These are phyloP conservation scores for Monocercomonoides exilis DNA, from an alignment of 78 protist species.

Conservation along the genomic window DNA sequence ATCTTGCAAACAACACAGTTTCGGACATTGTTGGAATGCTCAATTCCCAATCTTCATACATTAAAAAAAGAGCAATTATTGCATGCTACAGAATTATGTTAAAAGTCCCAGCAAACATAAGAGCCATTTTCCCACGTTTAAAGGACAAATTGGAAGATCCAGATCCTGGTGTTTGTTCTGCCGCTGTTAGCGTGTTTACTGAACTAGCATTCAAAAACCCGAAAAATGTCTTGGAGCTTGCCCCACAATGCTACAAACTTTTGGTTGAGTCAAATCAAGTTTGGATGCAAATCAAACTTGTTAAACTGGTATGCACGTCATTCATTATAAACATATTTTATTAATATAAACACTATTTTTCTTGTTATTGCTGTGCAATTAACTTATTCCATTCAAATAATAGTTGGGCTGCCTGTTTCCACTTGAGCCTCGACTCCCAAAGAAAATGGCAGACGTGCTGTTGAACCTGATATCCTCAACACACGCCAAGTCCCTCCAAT, in stretches of 20 bases:
- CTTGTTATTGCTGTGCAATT: too few relatives aligned
- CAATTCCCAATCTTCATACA: background rate
- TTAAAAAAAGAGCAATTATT: slow-evolving; percentile 13
- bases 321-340: background rate
- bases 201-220: slow-evolving; percentile 24
- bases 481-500: background rate
- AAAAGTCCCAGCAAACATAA: background rate
- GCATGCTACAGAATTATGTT: background rate
- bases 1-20: background rate
- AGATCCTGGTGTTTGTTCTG: background rate
- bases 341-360: too few relatives aligned
- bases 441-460: slow-evolving; percentile 4
- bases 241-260: background rate
- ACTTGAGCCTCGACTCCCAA: slow-evolving; percentile 21
- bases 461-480: background rate
- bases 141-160: slow-evolving; percentile 15
- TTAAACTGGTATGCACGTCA: slow-evolving; percentile 1
- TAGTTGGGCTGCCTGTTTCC: background rate
- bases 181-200: slow-evolving; percentile 13
- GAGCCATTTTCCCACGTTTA: background rate
- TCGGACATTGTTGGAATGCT: slow-evolving; percentile 1
- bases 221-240: slow-evolving; percentile 1
- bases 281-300: slow-evolving; percentile 23
- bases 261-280: background rate
- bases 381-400: too few relatives aligned